Evolutionary conservation across 2,329 filamentous ascomycete species (phyloP).

Genomic region (Cladosporium sp.): DNA sequence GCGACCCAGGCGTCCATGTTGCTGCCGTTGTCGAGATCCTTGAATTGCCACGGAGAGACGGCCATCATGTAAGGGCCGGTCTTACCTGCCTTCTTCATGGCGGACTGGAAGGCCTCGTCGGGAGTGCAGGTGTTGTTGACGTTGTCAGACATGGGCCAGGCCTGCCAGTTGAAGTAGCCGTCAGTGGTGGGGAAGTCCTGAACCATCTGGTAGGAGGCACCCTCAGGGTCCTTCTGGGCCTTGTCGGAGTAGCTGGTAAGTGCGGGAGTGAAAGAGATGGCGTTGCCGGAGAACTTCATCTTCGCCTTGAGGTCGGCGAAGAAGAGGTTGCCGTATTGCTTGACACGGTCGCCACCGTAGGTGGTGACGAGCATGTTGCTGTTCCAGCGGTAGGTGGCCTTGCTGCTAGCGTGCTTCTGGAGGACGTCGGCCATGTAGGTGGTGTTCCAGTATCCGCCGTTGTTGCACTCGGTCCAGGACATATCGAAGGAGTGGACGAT

Average conservation of each 20-base stretch:
- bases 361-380: constrained; percentile 42
- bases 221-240: constrained; percentile 32
- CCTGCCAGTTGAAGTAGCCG: constrained; percentile 45
- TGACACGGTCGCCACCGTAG: constrained; percentile 39
- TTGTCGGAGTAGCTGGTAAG: constrained; percentile 38
- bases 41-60: constrained; percentile 45
- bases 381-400: constrained; percentile 41
- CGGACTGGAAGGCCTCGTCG: constrained; percentile 40
- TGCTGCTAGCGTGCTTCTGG: constrained; percentile 36
- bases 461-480: constrained; percentile 39
- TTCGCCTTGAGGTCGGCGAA: constrained; percentile 39
- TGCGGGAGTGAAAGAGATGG: constrained; percentile 40
- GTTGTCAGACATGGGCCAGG: constrained; percentile 41
- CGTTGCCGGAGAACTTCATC: constrained; percentile 34
- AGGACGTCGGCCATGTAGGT: constrained; percentile 41
- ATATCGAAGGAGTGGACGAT: constrained; percentile 45
- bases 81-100: constrained; percentile 37
- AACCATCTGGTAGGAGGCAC: constrained; percentile 34
- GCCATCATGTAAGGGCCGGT: constrained; percentile 45
- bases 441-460: constrained; percentile 39
- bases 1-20: constrained; percentile 40
- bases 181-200: constrained; percentile 40
- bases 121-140: constrained; percentile 36
- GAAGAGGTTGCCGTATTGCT: constrained; percentile 41
- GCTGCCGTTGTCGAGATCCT: constrained; percentile 42